Evolutionary conservation across 176 grass and related monocot species (phyloP), one percentile per base, ranked within the genome.

Genomic region (Rhipidocladum racemiflorum): DNA sequence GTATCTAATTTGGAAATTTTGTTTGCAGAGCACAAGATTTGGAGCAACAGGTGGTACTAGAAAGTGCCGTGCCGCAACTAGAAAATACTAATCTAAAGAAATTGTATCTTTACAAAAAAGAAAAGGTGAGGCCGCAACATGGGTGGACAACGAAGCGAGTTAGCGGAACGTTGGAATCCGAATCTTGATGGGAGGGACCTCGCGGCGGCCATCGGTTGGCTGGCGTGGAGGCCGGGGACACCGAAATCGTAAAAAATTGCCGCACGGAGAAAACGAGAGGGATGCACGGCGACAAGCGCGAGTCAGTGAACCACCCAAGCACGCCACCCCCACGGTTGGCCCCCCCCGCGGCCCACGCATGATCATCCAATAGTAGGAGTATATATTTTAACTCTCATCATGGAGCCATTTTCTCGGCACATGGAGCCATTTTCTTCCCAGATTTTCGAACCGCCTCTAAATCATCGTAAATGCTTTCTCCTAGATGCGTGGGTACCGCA

Each of bases 201-300:
- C 2, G 60, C 10, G 62, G 49, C 63, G 18, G 46, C 55, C 43
- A 48, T 20, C 15, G 69, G 55, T 83, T 64, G 69, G 35, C 1
- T 76, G 43, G 61, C 69, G 61, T 81, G 85, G 70, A 57, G 60
- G 24, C 36, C 77, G 15, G 60, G 60, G 25, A 40, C 78, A 61
- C 50, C 39, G 74, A 27, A 28, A 2, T 14, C 64, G 7, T 16
- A 32, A 34, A 29, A 28, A 61, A 42, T 23, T 6, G 16, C 23
- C 28, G 27, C 73, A 7, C n/a, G 62, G 25, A 3, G 20, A 56
- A 68, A 68, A 42, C 11, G 48, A 34, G 48, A 28, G 13, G 54
- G 2, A 0, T 27, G 14, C 12, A 59, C 17, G 38, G 61, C 61
- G 64, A 50, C 14, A 3, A 9, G 14, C 55, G 64, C 61, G 29